Base-by-base conservation (phyloP, 345 rosid genomes). In the Arabidopsis arenosa region DNA sequence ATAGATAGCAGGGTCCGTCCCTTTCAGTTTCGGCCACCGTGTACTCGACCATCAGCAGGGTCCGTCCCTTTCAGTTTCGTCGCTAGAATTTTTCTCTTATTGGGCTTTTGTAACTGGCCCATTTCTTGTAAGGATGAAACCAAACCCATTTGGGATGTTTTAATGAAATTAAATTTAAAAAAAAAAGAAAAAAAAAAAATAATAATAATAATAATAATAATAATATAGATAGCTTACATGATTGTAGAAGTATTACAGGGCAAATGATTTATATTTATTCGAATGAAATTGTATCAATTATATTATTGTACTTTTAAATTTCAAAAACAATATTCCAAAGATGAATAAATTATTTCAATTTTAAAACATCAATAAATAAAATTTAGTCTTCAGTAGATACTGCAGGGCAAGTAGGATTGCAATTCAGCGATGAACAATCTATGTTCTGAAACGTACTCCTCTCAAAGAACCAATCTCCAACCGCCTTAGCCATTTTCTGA, bases 401-500 rank as follows among this genome's bases (percentile, higher is more conserved):
- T 12, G 70, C 85, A 69, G 80, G 89, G 79, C 97, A 94, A 54
- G 91, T 89, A 3, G 95, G 97, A 70, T 95, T 90, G 91, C 97
- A 92, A 17, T 97, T 97, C 69, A 88, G 84, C 7, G 28, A 39
- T 36, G 97, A 72, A 68, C 97, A 92, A 72, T 95, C 99, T 14
- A 89, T 71, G 85, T 87, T 89, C 49, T 81, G 86, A 80, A 88
- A 85, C 6, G 83, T 69, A 17, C 52, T 82, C 37, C 93, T 56
- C 44, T 82, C 95, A 5, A 66, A 80, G 60, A 76, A 90, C 98
- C 98, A 94, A 78, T 91, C 97, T 82, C 93, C 97, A 18, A 90
- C 88, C 13, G 99, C 97, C 78, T 85, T 88, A 4, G 90, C 90
- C 52, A 95, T 88, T 67, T 89, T 80, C 99, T 95, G 91, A 74